Evolutionary conservation across 2,329 filamentous ascomycete species (phyloP), one percentile per base, ranked within the genome.

Genomic region (Aspergillus quadricinctus): DNA sequence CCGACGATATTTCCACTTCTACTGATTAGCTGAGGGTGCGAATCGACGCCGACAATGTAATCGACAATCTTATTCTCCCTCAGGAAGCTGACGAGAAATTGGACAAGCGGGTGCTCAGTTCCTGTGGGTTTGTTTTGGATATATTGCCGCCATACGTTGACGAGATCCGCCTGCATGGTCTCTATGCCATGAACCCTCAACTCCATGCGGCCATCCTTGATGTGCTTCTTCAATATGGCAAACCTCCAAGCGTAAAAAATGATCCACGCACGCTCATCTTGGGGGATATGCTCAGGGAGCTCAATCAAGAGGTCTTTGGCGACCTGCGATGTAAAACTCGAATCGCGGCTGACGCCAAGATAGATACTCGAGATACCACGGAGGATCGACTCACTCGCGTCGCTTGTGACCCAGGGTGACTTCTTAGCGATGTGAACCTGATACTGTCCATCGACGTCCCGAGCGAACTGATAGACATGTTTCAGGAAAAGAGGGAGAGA

Each of bases 181-280:
- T 85, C 83, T 50, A 93, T 86, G 21, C 90, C 91, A 69, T 85
- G 82, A 11, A 95, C 89, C 40, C 93, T 87, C 40, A 97, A 79
- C 67, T 96, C 90, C 91, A 97, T 96, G 66, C 93, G 90, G 37
- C 89, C 88, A 56, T 90, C 93, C 66, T 83, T 85, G 52, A 97
- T 87, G 62, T 93, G 85, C 62, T 84, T 88, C 64, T 84, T 85
- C 52, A 89, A 77, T 1, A 88, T 77, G 46, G 79, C 78, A 64
- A 96, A 86, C 51, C 85, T 87, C 87, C 89, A 95, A 31, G 75
- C 78, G 64, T 82, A 75, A 68, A 66, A 61, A 37, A 78, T 65
- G 11, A 78, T 72, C 25, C 63, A 61, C 5, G 72, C 61, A 23
- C 67, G 63, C 40, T 75, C 70, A 31, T 66, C 62, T 11, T 53